Base-by-base conservation (phyloP, 305 asterid species). In the Fraxinus platypoda region DNA sequence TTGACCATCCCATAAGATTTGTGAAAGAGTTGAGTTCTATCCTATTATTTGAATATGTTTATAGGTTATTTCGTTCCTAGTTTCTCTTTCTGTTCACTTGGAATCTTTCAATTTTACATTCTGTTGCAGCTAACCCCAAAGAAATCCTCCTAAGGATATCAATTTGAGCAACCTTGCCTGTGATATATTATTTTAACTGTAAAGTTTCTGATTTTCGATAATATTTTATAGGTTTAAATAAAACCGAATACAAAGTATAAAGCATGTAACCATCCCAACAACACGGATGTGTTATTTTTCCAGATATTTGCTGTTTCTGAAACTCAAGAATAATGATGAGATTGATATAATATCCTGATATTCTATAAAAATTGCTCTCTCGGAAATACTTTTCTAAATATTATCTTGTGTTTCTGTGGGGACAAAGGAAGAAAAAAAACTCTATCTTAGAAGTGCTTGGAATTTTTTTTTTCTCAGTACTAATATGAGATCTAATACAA, bases 401-500 rank as follows among this genome's bases (percentile, higher is more conserved):
- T 70, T 28, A 30, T 70, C 23, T 30, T 15, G 38, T 68, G 19
- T 70, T 70, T 70, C 23, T 70, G 8, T 28, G 38, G 12, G 11
- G 21, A 30, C 13, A 6, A 31, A 70, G 1, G 28, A 21, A 21
- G 72, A 64, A 25, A 64, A 64, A 54, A 57, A 19, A 1, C 0
- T 1, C 2, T 11, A 3, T 25, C 7, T 28, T 13, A 70, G 75
- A 28, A 70, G 75, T 70, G 75, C 38, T 28, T 30, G 75, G 19
- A 28, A 11, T 0, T 28, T 70, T 37, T 25, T 70, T 13, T 70
- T 70, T 15, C 74, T 68, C 26, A 17, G 74, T 13, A 70, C n/a
- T 15, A 28, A 26, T 28, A 70, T 70, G 75, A 66, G 37, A 15
- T 79, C 83, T 23, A 85, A 88, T 57, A 38, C 91, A 87, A 70